These are phyloP conservation scores for Hyaloscypha bicolor DNA, from an alignment of 495 filamentous ascomycete genomes.

Conservation along the genomic window DNA sequence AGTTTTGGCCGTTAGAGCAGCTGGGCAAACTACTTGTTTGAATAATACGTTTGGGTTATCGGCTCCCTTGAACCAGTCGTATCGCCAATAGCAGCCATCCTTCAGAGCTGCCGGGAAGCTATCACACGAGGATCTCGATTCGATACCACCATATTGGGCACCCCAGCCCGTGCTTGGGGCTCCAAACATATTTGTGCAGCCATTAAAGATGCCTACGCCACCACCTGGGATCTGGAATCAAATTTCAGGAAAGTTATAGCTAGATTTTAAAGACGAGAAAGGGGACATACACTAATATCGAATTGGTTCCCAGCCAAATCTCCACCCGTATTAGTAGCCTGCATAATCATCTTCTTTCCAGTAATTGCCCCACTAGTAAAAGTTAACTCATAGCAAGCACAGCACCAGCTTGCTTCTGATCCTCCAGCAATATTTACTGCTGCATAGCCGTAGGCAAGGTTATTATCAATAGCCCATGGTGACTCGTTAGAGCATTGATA, in stretches of 20 bases:
- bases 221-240: constrained; percentile 64
- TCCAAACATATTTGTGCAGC: constrained; percentile 62
- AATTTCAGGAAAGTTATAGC: too few species aligned
- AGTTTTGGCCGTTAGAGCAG: constrained; percentile 56
- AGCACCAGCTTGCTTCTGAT: constrained; percentile 63
- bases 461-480: constrained; percentile 63
- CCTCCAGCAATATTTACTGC: constrained; percentile 58
- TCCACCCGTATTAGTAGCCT: constrained; percentile 61
- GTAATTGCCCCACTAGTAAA: constrained; percentile 58
- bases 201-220: constrained; percentile 65
- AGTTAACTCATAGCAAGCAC: constrained; percentile 67
- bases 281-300: constrained; percentile 33
- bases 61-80: constrained; percentile 64
- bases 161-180: constrained; percentile 62
- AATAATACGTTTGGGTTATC: constrained; percentile 63
- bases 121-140: constrained; percentile 52
- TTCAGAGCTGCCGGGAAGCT: constrained; percentile 57
- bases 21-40: constrained; percentile 54
- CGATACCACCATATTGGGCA: constrained; percentile 62
- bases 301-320: constrained; percentile 46
- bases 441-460: constrained; percentile 63
- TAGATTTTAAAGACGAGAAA: not conserved
- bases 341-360: constrained; percentile 70
- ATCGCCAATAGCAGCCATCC: constrained; percentile 66
- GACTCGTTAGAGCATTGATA: constrained; percentile 64